Conservation (phyloP, 1,284 basidiomycete genomes). For the Spongiforma sp. region DNA sequence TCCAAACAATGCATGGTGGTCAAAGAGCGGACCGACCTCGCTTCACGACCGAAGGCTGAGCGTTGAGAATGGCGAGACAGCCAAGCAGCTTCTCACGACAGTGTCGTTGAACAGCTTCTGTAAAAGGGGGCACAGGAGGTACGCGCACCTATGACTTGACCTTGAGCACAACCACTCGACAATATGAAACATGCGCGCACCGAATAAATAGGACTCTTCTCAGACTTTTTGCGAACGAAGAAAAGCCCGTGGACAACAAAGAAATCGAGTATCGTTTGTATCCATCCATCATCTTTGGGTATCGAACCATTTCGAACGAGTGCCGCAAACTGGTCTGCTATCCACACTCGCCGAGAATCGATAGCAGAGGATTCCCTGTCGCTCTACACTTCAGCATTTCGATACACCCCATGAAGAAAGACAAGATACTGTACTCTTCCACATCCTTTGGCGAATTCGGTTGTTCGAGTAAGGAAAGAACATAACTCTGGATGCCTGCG, state of each 20-base stretch:
- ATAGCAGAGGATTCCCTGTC: slow-evolving; percentile 53
- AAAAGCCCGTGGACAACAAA: slow-evolving; percentile 87
- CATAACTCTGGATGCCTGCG: slow-evolving; percentile 81
- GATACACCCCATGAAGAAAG: neutral
- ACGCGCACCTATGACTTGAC: slow-evolving; percentile 59
- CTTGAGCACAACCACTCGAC: slow-evolving; percentile 4
- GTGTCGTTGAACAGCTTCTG: slow-evolving; percentile 68
- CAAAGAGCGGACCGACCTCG: slow-evolving; percentile 41
- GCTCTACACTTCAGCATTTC: slow-evolving; percentile 20
- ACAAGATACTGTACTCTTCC: slow-evolving; percentile 42
- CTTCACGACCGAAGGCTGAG: slow-evolving; percentile 58
- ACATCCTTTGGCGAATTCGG: slow-evolving; percentile 54
- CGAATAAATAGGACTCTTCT: slow-evolving; percentile 64
- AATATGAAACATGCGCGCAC: slow-evolving; percentile 43
- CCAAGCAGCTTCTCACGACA: slow-evolving; percentile 77
- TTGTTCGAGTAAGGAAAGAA: slow-evolving; percentile 72
- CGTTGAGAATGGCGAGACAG: slow-evolving; percentile 78
- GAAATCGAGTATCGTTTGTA: slow-evolving; percentile 81
- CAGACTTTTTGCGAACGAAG: slow-evolving; percentile 72
- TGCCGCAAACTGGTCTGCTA: slow-evolving; percentile 84
- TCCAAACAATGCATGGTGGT: neutral
- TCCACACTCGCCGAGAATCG: slow-evolving; percentile 75
- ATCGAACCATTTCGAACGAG: slow-evolving; percentile 83
- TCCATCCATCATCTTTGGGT: slow-evolving; percentile 83
- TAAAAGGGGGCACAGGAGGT: slow-evolving; percentile 72